A percentile compares a stretch with the other conserved stretches of the same genome.
These are phyloP conservation scores for Microbotryum violaceum DNA, from an alignment of 1,284 basidiomycete species.

Conservation along the genomic window DNA sequence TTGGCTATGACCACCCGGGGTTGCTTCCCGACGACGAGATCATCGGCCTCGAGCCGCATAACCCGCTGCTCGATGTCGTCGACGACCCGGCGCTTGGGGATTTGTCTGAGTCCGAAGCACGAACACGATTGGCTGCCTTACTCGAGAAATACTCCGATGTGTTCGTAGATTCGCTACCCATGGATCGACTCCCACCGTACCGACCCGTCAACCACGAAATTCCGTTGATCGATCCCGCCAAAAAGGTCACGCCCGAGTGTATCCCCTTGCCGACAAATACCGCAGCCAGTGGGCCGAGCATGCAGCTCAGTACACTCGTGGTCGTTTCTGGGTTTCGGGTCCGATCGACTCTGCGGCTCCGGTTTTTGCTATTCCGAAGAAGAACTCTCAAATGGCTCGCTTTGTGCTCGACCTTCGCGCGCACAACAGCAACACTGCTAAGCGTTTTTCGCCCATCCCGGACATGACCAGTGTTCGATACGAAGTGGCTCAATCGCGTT, in stretches of 20 bases:
- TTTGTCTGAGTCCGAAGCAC: neutral
- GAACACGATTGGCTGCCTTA: neutral
- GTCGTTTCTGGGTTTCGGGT: constrained; percentile 1
- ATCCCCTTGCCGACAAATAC: constrained; percentile 6
- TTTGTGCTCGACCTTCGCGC: constrained; percentile 14
- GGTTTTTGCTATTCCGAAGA: constrained; percentile 11
- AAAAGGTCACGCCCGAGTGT: neutral
- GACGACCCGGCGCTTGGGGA: neutral
- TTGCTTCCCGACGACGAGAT: neutral
- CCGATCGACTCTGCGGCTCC: constrained; percentile 11
- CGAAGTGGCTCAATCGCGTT: constrained; percentile 31
- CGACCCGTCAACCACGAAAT: constrained; percentile 11
- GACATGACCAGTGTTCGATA: constrained; percentile 39
- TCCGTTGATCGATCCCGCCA: neutral
- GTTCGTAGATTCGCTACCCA: constrained; percentile 3
- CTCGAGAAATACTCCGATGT: neutral
- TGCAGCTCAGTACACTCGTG: neutral
- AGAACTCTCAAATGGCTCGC: neutral
- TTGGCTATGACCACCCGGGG: neutral
- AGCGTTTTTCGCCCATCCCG: constrained; percentile 43
- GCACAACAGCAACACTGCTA: constrained; percentile 43
- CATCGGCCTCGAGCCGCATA: constrained; percentile 8
- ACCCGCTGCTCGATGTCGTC: constrained; percentile 7
- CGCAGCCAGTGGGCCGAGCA: constrained; percentile 5
- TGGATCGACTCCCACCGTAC: constrained; percentile 1